Percentiles rank a stretch among this genome's conserved stretches.
Evolutionary conservation across 1,284 basidiomycete species (phyloP).

Genomic region (Austropuccinia psidii): DNA sequence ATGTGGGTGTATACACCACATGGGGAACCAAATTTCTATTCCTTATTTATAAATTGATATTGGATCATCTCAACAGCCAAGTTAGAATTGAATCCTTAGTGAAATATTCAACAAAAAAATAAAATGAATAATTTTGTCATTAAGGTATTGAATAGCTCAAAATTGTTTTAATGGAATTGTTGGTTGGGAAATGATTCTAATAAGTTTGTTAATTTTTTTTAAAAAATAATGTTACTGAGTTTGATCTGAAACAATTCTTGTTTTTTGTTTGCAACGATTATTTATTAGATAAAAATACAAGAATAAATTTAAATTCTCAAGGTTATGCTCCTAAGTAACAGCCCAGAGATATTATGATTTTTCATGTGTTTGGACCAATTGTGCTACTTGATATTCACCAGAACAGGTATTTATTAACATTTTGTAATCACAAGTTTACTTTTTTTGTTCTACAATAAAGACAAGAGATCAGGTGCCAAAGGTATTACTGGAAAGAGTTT

Average conservation of each 20-base stretch:
- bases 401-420: neutral
- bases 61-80: too few relatives aligned
- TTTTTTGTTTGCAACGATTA: neutral
- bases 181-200: neutral
- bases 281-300: neutral
- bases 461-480: neutral
- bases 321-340: neutral
- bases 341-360: neutral
- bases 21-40: too few relatives aligned
- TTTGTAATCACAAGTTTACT: neutral
- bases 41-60: too few relatives aligned
- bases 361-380: neutral
- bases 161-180: too few relatives aligned
- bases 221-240: neutral
- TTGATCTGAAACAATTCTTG: neutral
- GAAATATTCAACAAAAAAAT: too few relatives aligned
- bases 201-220: too few relatives aligned
- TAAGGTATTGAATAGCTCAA: too few relatives aligned
- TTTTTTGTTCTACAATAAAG: neutral
- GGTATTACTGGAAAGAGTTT: neutral
- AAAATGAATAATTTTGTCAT: too few relatives aligned
- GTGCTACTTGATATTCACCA: neutral
- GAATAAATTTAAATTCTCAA: neutral
- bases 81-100: too few relatives aligned
- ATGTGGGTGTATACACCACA: too few relatives aligned